Percentiles rank a stretch among this genome's conserved stretches.
Conservation (phyloP, 2,329 filamentous ascomycete genomes). For the Thielaviopsis cerberus region DNA sequence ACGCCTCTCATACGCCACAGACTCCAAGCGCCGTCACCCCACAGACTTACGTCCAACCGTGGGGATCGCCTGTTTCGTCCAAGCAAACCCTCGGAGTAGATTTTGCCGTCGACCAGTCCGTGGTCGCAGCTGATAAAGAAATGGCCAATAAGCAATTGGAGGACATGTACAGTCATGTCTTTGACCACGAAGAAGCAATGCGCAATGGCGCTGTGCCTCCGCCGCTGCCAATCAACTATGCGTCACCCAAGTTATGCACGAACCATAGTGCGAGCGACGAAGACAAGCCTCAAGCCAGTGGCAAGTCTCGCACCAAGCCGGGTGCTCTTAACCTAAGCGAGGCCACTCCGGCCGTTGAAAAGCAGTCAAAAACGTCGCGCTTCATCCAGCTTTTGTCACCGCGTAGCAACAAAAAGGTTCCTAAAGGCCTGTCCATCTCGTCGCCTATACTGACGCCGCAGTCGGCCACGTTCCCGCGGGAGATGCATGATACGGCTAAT, state of each 20-base stretch:
- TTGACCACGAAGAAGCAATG: conserved; percentile 67
- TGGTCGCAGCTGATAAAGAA: conserved; percentile 55
- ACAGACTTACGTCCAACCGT: conserved; percentile 15
- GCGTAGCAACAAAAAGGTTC: conserved; percentile 28
- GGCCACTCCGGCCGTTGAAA: conserved; percentile 23
- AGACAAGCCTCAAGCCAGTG: conserved; percentile 14
- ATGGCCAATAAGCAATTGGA: conserved; percentile 72
- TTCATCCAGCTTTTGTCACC: conserved; percentile 44
- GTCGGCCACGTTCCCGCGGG: conserved; percentile 39
- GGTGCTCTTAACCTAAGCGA: conserved; percentile 29
- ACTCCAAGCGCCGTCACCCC: conserved; percentile 14
- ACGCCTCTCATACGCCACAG: conserved; percentile 12
- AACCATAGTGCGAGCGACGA: not conserved
- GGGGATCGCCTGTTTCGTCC: conserved; percentile 23
- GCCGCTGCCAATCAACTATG: conserved; percentile 6
- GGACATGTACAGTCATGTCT: conserved; percentile 75
- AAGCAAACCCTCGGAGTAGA: conserved; percentile 40
- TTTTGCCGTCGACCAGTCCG: conserved; percentile 54
- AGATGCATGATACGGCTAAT: conserved; percentile 36
- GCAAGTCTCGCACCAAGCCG: conserved; percentile 31
- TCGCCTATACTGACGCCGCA: conserved; percentile 47
- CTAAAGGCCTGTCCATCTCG: conserved; percentile 38
- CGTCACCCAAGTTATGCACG: not conserved
- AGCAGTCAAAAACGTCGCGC: conserved; percentile 38
- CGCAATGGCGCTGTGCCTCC: conserved; percentile 27